A percentile compares a stretch with the other conserved stretches of the same genome.
phyloP scores from a whole-genome alignment of 352 stramenopile species.

The Phytophthora cactorum region DNA sequence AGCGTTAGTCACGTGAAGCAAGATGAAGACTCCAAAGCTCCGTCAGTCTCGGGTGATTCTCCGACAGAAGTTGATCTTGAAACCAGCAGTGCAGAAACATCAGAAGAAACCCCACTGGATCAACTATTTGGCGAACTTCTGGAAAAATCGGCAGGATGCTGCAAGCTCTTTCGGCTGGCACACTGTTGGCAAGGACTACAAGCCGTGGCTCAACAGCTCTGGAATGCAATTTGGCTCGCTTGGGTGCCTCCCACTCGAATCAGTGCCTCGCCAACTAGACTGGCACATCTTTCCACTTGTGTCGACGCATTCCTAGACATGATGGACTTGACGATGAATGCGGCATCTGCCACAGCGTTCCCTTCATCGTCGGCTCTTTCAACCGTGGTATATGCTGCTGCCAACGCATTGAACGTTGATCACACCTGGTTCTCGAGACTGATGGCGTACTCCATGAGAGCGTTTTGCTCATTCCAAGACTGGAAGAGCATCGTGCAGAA shows the following conservation, averaged over 20 bases:
- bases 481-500: slow-evolving; percentile 69
- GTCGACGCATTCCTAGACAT: slow-evolving; percentile 60
- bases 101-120: slow-evolving; percentile 15
- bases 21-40: neutral
- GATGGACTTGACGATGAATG: slow-evolving; percentile 43
- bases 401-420: slow-evolving; percentile 46
- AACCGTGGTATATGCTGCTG: slow-evolving; percentile 38
- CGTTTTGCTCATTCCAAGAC: slow-evolving; percentile 37
- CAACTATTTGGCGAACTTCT: slow-evolving; percentile 43
- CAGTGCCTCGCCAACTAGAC: slow-evolving; percentile 4
- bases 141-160: slow-evolving; percentile 47
- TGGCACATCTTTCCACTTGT: slow-evolving; percentile 40
- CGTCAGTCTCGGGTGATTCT: neutral
- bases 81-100: neutral
- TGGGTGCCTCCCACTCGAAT: slow-evolving; percentile 61
- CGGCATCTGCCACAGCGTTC: neutral
- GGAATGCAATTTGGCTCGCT: slow-evolving; percentile 56
- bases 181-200: slow-evolving; percentile 69
- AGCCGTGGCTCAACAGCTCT: slow-evolving; percentile 55
- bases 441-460: slow-evolving; percentile 46
- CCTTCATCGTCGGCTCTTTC: slow-evolving; percentile 41
- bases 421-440: slow-evolving; percentile 57
- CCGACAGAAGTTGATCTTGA: neutral
- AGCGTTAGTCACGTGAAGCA: slow-evolving; percentile 2
- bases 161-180: slow-evolving; percentile 48